Conservation (phyloP, 192 early-diverging fungal genomes). For the Coemansia biformis region DNA sequence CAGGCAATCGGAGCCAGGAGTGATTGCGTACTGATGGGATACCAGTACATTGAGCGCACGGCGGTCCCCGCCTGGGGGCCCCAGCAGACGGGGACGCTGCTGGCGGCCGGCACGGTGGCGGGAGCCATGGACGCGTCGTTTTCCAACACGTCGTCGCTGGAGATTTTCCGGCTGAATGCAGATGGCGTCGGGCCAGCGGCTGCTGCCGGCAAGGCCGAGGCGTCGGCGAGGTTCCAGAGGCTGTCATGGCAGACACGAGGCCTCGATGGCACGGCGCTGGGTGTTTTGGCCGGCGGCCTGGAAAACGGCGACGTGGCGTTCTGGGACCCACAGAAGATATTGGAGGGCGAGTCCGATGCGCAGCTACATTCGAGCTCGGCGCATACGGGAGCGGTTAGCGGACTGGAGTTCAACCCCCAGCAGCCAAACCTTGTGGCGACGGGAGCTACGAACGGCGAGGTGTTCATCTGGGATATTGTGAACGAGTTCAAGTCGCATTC, state of each 20-base stretch:
- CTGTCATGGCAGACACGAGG: conserved; percentile 64
- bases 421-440: conserved; percentile 83
- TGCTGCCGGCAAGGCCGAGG: conserved; percentile 24
- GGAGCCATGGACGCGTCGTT: conserved; percentile 96
- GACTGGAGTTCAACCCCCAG: conserved; percentile 87
- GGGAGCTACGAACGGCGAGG: conserved; percentile 88
- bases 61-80: conserved; percentile 87
- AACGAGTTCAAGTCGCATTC: conserved; percentile 83
- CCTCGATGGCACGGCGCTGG: conserved; percentile 25
- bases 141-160: conserved; percentile 80
- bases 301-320: conserved; percentile 89
- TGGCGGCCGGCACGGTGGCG: conserved; percentile 90
- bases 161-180: conserved; percentile 72
- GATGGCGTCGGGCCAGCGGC: conserved; percentile 8
- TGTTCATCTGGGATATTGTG: conserved; percentile 90
- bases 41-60: conserved; percentile 60
- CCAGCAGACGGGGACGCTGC: conserved; percentile 58
- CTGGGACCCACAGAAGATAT: conserved; percentile 76
- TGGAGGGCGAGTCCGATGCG: conserved; percentile 55
- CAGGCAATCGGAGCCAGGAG: too few relatives aligned
- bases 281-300: conserved; percentile 88
- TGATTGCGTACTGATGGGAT: conserved; percentile 29
- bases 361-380: conserved; percentile 63
- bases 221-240: conserved; percentile 69
- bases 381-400: conserved; percentile 85